Evolutionary conservation across 306 rosid species (phyloP).

Genomic region (Dalbergia cochinchinensis): DNA sequence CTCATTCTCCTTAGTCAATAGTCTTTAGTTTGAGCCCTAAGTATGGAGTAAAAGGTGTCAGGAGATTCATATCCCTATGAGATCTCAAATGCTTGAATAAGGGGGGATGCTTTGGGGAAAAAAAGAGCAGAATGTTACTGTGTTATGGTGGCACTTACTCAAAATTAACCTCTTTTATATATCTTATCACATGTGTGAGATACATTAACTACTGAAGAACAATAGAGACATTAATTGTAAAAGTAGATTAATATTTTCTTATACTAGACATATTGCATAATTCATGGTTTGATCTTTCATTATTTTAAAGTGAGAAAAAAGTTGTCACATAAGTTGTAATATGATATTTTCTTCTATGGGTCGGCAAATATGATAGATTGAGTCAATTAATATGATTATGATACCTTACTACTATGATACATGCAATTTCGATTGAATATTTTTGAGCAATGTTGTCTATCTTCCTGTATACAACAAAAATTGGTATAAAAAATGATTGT

Average conservation of each 20-base stretch:
- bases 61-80: no score
- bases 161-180: neutral
- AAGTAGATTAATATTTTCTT: neutral
- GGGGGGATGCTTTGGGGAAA: no score
- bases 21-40: no score
- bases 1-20: no score
- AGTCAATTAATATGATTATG: neutral
- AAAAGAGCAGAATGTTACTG: neutral
- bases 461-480: neutral
- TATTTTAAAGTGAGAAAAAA: neutral
- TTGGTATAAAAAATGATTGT: neutral
- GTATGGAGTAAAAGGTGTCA: no score
- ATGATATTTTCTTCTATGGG: neutral
- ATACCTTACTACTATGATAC: neutral
- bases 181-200: neutral
- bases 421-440: neutral
- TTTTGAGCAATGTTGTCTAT: neutral
- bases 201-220: neutral
- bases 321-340: neutral
- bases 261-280: neutral
- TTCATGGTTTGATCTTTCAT: neutral
- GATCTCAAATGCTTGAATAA: no score
- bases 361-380: slow-evolving; percentile 12
- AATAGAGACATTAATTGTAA: neutral
- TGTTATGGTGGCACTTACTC: neutral